Conservation (phyloP, 2,329 filamentous ascomycete species). For the Penicillium rolfsii region DNA sequence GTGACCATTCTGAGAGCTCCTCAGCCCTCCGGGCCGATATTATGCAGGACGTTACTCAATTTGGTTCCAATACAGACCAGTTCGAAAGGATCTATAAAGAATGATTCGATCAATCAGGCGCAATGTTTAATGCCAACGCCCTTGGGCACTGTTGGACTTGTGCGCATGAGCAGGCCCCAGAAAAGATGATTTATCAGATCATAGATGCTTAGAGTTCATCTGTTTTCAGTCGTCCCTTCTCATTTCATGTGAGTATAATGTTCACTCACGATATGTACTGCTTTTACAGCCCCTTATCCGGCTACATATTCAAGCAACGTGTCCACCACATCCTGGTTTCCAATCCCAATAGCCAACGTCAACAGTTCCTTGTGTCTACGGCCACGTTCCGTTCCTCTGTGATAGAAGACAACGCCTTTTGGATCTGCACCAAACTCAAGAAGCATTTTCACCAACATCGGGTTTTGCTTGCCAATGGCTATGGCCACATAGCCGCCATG, state of each 20-base stretch:
- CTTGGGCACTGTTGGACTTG: conserved; percentile 1
- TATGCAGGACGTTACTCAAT: too few species aligned
- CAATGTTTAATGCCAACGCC: too few species aligned
- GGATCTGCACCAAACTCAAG: not conserved
- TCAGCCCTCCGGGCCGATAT: too few species aligned
- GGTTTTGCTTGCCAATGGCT: not conserved
- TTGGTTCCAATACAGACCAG: too few species aligned
- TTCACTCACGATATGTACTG: not conserved
- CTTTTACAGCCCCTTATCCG: not conserved
- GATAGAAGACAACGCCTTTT: not conserved
- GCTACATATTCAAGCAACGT: not conserved
- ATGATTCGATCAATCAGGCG: too few species aligned
- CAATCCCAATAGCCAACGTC: not conserved
- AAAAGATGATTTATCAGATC: conserved; percentile 4
- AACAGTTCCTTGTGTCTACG: not conserved
- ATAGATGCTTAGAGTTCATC: not conserved
- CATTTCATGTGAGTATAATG: not conserved
- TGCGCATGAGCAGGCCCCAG: conserved; percentile 9
- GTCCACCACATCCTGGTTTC: conserved; percentile 3
- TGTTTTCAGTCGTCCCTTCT: too few species aligned
- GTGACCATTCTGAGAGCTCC: too few species aligned
- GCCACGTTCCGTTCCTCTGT: not conserved
- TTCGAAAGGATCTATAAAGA: too few species aligned
- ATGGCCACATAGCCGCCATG: not conserved
- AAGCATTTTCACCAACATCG: not conserved